Percentiles rank a stretch among this genome's conserved stretches.
Conservation (phyloP, 192 early-diverging fungal species). For the Backusella macrospora region DNA sequence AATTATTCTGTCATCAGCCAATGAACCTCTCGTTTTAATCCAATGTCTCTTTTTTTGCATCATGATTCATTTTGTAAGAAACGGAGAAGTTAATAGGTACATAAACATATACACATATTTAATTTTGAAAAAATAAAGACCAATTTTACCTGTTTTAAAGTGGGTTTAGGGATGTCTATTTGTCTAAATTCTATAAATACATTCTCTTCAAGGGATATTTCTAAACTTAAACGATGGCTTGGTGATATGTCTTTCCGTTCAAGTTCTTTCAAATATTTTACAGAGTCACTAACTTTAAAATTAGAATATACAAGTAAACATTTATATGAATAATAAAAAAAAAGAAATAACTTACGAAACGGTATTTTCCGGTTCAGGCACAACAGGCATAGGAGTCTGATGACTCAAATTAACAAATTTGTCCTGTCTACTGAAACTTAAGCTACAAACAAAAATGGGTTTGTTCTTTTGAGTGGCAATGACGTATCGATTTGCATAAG, state of each 20-base stretch:
- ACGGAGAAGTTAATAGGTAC: not conserved
- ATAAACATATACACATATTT: not conserved
- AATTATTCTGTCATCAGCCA: slow-evolving; percentile 57
- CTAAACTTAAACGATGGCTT: slow-evolving; percentile 24
- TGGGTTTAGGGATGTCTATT: slow-evolving; percentile 10
- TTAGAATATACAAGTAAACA: not conserved
- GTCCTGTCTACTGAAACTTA: slow-evolving; percentile 73
- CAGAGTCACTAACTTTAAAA: not conserved
- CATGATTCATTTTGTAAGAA: not conserved
- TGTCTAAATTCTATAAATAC: slow-evolving; percentile 27
- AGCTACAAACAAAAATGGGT: slow-evolving; percentile 73
- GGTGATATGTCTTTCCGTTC: slow-evolving; percentile 15
- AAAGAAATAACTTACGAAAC: slow-evolving; percentile 33
- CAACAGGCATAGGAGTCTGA: slow-evolving; percentile 64
- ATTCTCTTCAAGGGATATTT: slow-evolving; percentile 28
- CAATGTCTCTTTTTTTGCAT: slow-evolving; percentile 44
- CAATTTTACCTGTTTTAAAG: not conserved
- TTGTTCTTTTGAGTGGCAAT: slow-evolving; percentile 77
- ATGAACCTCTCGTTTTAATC: slow-evolving; percentile 61
- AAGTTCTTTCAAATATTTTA: not conserved
- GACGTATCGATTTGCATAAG: slow-evolving; percentile 60
- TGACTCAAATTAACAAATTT: slow-evolving; percentile 57
- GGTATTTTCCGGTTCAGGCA: slow-evolving; percentile 61
- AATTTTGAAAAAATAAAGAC: not conserved
- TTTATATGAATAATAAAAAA: not conserved